Base-by-base conservation (phyloP, 495 filamentous ascomycete species). In the Xylaria nigripes region DNA sequence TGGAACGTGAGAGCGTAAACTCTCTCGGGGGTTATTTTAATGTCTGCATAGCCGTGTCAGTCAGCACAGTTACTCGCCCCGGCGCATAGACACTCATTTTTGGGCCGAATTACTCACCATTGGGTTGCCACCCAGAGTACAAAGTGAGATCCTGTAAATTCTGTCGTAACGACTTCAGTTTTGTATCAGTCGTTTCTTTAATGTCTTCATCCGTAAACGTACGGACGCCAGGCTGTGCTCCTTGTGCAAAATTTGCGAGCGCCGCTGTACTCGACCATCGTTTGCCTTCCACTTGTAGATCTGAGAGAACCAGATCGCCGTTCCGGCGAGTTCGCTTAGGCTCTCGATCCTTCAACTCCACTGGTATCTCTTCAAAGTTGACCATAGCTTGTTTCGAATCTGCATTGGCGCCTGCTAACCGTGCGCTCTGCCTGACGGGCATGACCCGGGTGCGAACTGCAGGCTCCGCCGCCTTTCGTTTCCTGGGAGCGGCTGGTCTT, bases 11-110 rank as follows among this genome's bases (percentile, higher is more conserved):
- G 80, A 12, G 86, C 75, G 63, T 95, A 96, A 15, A 96, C 81
- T 51, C 93, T 76, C 67, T 97, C 90, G 0, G 90, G 91, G 0
- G 87, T 92, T 46, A 97, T 82, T 61, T 97, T 98, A 65, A 97
- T 93, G 41, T 87, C 87, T 90, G 59, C 13, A 36, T 18, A 51
- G 25, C 50, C 29, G 57, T 24, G 61, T 66, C n/a, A 63, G 29
- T 45, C 12, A 64, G 27, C 43, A 38, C 56, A 6, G 2, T 27
- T 16, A 1, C 22, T 54, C 19, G 22, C n/a, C 21, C 15, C 16
- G 18, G 18, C 16, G 8, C 15, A 21, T 7, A 21, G 15, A 9
- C 8, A 18, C 1, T 1, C 15, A 29, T 18, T 41, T 32, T 10
- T 19, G 24, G 34, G 19, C 12, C 24, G n/a, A 16, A 46, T 12